A percentile compares a stretch with the other conserved stretches of the same genome.
Conservation (phyloP, 352 stramenopile species). For the Phytophthora vignae region DNA sequence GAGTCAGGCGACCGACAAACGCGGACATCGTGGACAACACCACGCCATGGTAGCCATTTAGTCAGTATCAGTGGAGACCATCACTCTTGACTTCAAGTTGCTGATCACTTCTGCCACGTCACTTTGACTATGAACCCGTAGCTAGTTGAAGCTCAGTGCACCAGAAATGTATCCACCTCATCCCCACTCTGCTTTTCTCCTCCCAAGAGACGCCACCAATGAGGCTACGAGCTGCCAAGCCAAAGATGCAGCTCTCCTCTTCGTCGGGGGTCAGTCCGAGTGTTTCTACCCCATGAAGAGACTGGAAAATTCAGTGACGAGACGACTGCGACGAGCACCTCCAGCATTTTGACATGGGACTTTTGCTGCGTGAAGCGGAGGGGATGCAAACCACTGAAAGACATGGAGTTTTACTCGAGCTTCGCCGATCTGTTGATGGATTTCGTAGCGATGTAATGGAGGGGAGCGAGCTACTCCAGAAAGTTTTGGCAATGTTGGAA, state of each 20-base stretch:
- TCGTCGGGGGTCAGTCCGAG: background rate
- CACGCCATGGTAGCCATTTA: conserved; percentile 22
- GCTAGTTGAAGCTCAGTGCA: background rate
- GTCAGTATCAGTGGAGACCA: background rate
- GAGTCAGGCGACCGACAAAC: conserved; percentile 32
- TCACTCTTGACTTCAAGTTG: conserved; percentile 6
- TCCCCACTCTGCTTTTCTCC: conserved; percentile 1
- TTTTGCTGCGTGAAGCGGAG: background rate
- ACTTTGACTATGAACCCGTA: conserved; percentile 4
- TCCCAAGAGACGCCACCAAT: conserved; percentile 7
- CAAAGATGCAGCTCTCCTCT: conserved; percentile 8
- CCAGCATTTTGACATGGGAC: background rate
- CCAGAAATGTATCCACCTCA: background rate
- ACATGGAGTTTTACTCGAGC: background rate
- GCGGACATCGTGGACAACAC: conserved; percentile 40
- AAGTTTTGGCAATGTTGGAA: background rate
- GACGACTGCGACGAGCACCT: conserved; percentile 1
- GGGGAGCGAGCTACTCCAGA: background rate
- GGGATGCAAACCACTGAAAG: background rate
- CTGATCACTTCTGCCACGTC: too few relatives aligned
- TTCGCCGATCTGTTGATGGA: background rate
- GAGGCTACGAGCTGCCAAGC: background rate
- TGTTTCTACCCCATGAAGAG: conserved; percentile 9
- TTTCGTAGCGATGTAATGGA: too few relatives aligned
- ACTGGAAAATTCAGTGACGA: conserved; percentile 13